phyloP scores from a whole-genome alignment of 2,329 filamentous ascomycete genomes.

The Epichloe hybrida region DNA sequence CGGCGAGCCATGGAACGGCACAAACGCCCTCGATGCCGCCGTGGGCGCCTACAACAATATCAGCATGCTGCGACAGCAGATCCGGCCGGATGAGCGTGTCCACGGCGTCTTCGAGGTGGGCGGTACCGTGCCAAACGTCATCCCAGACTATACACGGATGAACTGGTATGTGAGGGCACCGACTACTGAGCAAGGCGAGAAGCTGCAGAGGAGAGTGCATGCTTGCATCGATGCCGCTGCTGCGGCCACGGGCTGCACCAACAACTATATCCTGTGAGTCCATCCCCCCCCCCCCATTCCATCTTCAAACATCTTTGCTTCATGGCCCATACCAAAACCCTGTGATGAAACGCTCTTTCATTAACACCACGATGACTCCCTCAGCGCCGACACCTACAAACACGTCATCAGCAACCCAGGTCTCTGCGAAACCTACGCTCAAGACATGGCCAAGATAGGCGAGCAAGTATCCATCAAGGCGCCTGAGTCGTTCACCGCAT shows the following conservation, averaged over 20 bases:
- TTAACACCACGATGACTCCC: too few relatives aligned
- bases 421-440: slow-evolving; percentile 28
- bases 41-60: slow-evolving; percentile 22
- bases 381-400: slow-evolving; percentile 25
- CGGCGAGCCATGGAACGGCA: slow-evolving; percentile 22
- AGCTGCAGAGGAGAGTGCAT: slow-evolving; percentile 18
- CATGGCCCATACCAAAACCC: not conserved
- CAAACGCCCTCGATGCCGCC: slow-evolving; percentile 25
- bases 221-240: slow-evolving; percentile 24
- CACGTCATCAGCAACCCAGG: slow-evolving; percentile 31
- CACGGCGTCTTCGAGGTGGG: slow-evolving; percentile 24
- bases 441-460: slow-evolving; percentile 28
- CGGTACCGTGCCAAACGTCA: slow-evolving; percentile 25
- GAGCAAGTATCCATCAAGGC: slow-evolving; percentile 21
- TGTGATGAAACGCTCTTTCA: not conserved
- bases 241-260: slow-evolving; percentile 20
- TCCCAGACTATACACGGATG: slow-evolving; percentile 24
- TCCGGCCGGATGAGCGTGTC: slow-evolving; percentile 22
- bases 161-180: slow-evolving; percentile 26
- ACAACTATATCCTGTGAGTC: slow-evolving; percentile 22
- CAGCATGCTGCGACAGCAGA: slow-evolving; percentile 25
- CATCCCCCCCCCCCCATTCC: too few relatives aligned
- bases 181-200: slow-evolving; percentile 16
- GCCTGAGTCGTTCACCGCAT: slow-evolving; percentile 24
- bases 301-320: not conserved